phyloP scores from a whole-genome alignment of 345 rosid genomes.

The Camelina hispida region DNA sequence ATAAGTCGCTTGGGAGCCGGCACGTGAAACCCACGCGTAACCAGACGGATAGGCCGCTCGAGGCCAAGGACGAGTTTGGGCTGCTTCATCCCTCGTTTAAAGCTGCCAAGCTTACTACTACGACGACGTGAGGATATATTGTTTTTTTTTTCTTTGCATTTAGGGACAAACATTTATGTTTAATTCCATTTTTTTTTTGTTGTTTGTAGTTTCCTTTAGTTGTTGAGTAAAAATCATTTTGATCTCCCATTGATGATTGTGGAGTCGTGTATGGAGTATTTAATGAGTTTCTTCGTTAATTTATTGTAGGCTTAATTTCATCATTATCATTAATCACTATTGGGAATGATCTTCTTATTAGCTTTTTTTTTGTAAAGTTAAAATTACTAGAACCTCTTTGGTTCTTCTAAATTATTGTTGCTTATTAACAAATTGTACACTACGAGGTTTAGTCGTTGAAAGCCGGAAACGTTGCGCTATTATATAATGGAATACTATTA shows the following conservation, averaged over 20 bases:
- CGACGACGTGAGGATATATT: conserved; percentile 17
- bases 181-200: conserved; percentile 6
- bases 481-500: background rate
- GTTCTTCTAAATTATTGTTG: too few species aligned
- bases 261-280: conserved; percentile 26
- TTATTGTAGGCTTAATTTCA: too few species aligned
- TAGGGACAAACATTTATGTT: conserved; percentile 13
- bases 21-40: conserved; percentile 54
- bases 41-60: conserved; percentile 52
- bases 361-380: too few species aligned
- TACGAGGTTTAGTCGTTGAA: background rate
- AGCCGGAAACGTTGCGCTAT: background rate
- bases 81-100: conserved; percentile 50
- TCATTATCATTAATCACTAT: too few species aligned
- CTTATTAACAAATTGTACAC: too few species aligned
- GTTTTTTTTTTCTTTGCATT: background rate
- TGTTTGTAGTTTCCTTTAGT: conserved; percentile 20
- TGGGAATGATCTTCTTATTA: too few species aligned
- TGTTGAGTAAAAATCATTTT: conserved; percentile 11
- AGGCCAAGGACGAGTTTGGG: conserved; percentile 50
- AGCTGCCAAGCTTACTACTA: conserved; percentile 40
- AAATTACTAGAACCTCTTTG: too few species aligned
- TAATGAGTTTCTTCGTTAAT: background rate
- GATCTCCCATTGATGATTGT: conserved; percentile 30
- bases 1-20: conserved; percentile 54